phyloP scores from a whole-genome alignment of 2,329 filamentous ascomycete genomes.

The Beauveria australis region DNA sequence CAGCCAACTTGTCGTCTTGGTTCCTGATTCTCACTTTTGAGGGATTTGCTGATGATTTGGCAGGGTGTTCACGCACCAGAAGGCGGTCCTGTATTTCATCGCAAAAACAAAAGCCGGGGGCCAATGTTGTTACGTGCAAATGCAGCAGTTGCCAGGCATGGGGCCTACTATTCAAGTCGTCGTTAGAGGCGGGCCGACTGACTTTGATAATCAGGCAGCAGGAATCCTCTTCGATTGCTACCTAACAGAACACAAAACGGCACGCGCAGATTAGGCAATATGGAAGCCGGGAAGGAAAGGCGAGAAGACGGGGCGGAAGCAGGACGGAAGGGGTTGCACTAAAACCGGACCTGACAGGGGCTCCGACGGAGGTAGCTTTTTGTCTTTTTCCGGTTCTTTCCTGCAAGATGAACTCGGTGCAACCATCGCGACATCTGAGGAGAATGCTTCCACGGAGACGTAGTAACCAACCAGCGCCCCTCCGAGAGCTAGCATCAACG shows the following conservation, averaged over 20 bases:
- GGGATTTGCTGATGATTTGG: no score
- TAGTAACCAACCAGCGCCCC: not conserved
- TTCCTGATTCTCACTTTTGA: no score
- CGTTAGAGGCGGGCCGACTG: not conserved
- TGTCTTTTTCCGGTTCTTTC: not conserved
- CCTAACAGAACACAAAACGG: not conserved
- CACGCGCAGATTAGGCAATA: not conserved
- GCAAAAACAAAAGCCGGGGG: not conserved
- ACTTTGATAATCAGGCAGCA: not conserved
- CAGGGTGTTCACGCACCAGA: not conserved
- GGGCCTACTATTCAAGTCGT: not conserved
- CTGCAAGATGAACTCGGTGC: not conserved
- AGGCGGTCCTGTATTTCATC: not conserved
- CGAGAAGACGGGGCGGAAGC: not conserved
- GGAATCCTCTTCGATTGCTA: not conserved
- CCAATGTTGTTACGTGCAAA: not conserved
- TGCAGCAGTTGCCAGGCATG: not conserved
- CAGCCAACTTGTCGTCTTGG: no score
- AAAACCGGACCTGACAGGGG: not conserved
- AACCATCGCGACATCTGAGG: not conserved
- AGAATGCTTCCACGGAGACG: not conserved
- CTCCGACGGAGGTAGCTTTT: not conserved
- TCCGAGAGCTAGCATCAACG: no score
- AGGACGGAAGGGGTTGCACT: not conserved
- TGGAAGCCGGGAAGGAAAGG: not conserved